phyloP scores from a whole-genome alignment of 2,329 filamentous ascomycete genomes.

The Sporothrix protearum region DNA sequence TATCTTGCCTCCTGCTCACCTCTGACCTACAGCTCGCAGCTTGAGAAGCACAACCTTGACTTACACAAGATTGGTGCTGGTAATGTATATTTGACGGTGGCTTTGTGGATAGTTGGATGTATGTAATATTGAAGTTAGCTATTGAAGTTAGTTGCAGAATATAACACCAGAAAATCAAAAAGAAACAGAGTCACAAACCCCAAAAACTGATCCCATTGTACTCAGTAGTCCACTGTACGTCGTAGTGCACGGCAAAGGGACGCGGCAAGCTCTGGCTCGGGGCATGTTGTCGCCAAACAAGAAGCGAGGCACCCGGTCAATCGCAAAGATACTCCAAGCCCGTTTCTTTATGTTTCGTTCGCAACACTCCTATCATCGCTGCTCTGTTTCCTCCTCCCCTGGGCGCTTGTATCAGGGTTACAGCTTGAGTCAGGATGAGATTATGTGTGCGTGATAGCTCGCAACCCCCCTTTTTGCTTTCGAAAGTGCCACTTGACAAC shows the following conservation, averaged over 20 bases:
- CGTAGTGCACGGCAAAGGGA: not conserved
- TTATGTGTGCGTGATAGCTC: not conserved
- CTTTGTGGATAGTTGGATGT: too few relatives aligned
- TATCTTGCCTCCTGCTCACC: not conserved
- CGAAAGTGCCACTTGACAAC: not conserved
- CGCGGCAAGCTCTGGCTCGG: not conserved
- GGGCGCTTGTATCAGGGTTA: not conserved
- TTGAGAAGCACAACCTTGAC: not conserved
- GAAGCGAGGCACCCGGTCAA: slow-evolving; percentile 4
- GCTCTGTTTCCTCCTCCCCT: not conserved
- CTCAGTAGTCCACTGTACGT: too few relatives aligned
- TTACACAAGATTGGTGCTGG: not conserved
- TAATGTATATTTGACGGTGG: slow-evolving; percentile 18
- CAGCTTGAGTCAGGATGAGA: not conserved
- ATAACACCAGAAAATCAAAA: not conserved
- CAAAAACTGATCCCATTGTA: not conserved
- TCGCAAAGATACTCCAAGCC: not conserved
- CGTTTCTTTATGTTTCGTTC: not conserved
- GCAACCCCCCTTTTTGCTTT: not conserved
- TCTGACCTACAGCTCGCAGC: not conserved
- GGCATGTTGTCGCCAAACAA: not conserved
- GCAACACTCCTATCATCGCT: not conserved
- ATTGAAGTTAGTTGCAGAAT: not conserved
- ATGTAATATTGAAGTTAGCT: not conserved
- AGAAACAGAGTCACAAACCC: not conserved